These are phyloP conservation scores for Fusarium transvaalense DNA, from an alignment of 2,329 filamentous ascomycete species.

Conservation along the genomic window DNA sequence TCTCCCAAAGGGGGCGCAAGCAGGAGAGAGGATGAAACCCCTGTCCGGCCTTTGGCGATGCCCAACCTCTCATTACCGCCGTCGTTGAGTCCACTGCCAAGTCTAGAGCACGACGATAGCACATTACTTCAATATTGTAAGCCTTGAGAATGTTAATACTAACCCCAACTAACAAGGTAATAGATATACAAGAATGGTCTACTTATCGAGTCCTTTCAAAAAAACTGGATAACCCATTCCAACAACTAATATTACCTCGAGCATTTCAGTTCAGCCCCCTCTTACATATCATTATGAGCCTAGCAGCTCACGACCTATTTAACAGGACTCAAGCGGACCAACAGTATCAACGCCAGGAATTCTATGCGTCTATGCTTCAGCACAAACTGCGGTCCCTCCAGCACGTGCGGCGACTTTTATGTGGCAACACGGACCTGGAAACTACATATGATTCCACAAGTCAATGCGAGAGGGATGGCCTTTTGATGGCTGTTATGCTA, in stretches of 20 bases:
- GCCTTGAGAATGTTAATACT: not conserved
- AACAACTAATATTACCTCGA: not conserved
- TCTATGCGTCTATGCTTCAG: not conserved
- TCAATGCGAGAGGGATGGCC: not conserved
- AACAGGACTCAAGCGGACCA: not conserved
- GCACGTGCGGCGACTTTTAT: not conserved
- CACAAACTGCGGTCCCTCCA: not conserved
- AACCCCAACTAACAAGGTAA: not conserved
- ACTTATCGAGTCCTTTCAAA: not conserved
- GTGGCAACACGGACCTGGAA: not conserved
- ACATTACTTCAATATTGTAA: not conserved
- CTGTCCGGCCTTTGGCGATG: not conserved
- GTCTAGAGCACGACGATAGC: not conserved
- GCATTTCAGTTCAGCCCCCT: not conserved
- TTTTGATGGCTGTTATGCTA: not conserved
- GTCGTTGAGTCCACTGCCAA: not conserved
- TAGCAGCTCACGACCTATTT: not conserved
- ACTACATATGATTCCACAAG: not conserved
- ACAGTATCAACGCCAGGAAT: not conserved
- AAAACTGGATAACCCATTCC: not conserved
- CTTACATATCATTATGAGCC: not conserved
- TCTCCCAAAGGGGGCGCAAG: not conserved
- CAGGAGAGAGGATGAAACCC: not conserved
- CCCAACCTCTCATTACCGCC: not conserved
- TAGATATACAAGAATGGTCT: not conserved